Evolutionary conservation across 352 stramenopile species (phyloP).

Genomic region (Globisporangium iwayamae): DNA sequence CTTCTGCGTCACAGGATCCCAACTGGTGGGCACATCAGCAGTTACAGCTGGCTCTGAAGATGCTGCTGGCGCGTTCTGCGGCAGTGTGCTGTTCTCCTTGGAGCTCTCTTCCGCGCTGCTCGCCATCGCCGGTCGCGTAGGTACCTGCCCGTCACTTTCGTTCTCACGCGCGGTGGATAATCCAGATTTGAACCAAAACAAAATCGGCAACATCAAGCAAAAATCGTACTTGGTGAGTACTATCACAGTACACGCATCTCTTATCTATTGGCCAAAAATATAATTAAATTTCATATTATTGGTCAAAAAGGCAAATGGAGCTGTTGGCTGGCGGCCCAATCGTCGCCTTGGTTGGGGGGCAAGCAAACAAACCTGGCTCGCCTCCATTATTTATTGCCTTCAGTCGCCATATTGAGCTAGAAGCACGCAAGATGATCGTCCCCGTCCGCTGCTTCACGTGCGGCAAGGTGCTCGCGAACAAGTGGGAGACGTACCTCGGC

Average conservation of each 20-base stretch:
- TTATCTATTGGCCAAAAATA: slow-evolving; percentile 1
- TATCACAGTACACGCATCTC: not conserved
- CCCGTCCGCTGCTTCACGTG: slow-evolving; percentile 99
- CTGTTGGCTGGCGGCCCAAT: slow-evolving; percentile 15
- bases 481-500: slow-evolving; percentile 99
- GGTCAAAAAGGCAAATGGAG: slow-evolving; percentile 5
- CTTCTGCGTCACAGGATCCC: not conserved
- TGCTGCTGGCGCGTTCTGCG: not conserved
- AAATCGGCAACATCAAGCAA: not conserved
- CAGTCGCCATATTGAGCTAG: slow-evolving; percentile 1
- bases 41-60: not conserved
- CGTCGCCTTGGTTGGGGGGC: not conserved
- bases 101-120: not conserved
- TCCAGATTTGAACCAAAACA: slow-evolving; percentile 8
- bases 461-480: slow-evolving; percentile 99
- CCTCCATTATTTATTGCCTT: not conserved
- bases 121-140: not conserved
- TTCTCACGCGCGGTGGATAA: not conserved
- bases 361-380: not conserved
- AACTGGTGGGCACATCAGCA: not conserved
- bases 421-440: slow-evolving; percentile 92
- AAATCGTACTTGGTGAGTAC: slow-evolving; percentile 6
- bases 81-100: slow-evolving; percentile 11
- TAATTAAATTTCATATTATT: not conserved
- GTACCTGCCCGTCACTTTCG: not conserved